These are phyloP conservation scores for Kazachstania viticola DNA, from an alignment of 805 yeast species.

Conservation along the genomic window DNA sequence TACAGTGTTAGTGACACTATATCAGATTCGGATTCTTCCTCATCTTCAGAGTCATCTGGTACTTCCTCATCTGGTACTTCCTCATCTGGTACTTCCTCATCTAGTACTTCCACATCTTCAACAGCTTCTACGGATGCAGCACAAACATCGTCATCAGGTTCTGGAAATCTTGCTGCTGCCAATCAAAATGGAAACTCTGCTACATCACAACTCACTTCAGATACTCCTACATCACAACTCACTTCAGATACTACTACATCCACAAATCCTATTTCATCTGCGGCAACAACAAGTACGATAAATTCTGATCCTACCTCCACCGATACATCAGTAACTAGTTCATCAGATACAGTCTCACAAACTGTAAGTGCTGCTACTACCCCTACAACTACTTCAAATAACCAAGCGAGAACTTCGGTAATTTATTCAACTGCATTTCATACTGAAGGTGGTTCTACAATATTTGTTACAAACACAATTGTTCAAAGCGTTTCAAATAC, in stretches of 20 bases:
- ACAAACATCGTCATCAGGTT: no score
- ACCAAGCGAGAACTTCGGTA: slow-evolving; percentile 9
- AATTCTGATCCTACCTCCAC: slow-evolving; percentile 12
- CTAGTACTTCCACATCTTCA: neutral
- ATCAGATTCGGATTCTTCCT: slow-evolving; percentile 5
- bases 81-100: neutral
- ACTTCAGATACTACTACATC: slow-evolving; percentile 12
- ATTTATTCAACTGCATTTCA: slow-evolving; percentile 15
- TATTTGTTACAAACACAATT: slow-evolving; percentile 19
- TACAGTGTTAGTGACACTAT: slow-evolving; percentile 25
- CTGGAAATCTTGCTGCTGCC: no score
- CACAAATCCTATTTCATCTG: slow-evolving; percentile 10
- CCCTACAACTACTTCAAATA: slow-evolving; percentile 10
- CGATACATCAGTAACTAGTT: neutral
- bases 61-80: slow-evolving; percentile 4
- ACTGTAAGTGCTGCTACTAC: slow-evolving; percentile 3
- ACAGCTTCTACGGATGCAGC: neutral
- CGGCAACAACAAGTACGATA: slow-evolving; percentile 10
- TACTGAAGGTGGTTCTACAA: slow-evolving; percentile 23
- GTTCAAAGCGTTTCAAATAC: slow-evolving; percentile 11
- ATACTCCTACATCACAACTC: slow-evolving; percentile 5
- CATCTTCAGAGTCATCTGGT: slow-evolving; percentile 3
- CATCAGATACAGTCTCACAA: slow-evolving; percentile 1
- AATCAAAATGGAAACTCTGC: no score
- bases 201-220: slow-evolving; percentile 3